Base-by-base conservation (phyloP, 2,329 filamentous ascomycete species). In the Albophoma yamanashiensis region DNA sequence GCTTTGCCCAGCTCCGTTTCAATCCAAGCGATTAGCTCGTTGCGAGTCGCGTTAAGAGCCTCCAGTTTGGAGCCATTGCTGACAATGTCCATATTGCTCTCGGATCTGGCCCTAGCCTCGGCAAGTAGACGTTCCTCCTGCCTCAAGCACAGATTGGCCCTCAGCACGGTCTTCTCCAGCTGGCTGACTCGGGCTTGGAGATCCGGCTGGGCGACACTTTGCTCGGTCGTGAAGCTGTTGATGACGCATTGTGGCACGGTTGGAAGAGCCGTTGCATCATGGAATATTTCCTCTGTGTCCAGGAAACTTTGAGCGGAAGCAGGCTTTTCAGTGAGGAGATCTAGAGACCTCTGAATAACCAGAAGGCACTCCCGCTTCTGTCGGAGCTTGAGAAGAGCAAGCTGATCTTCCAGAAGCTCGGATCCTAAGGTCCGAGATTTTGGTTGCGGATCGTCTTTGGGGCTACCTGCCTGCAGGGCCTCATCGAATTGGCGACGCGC, bases 21-120 rank as follows among this genome's bases (percentile, higher is more conserved):
- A 60, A 88, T 86, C 85, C 85, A 88, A 60, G 72, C 76, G 61
- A 88, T 87, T 57, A 88, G 76, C 62, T 83, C 82, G 58, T 81
- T 79, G 20, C 86, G 78, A 14, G 85, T 82, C 9, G 73, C 73
- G 50, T 77, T 78, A 12, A 88, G 72, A 17, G 85, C 85, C 56
- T 78, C 74, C 3, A 84, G 64, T 62, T 80, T 82, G 20, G 74
- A 68, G 3, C 69, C 68, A 47, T 73, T 70, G 61, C 72, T 73
- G 45, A 78, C 65, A 22, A 67, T 67, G 47, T 72, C 72, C 1
- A 74, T 72, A 11, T 73, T 70, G 50, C 70, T 67, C 22, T 75
- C 71, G 7, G 72, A 70, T 50, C 70, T 70, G 56, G 74, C 68
- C 62, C 74, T 79, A 25, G 80, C 74, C 45, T 79, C 78, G 1